Evolutionary conservation across 2,329 filamentous ascomycete species (phyloP).

Genomic region (Fusarium sp.): DNA sequence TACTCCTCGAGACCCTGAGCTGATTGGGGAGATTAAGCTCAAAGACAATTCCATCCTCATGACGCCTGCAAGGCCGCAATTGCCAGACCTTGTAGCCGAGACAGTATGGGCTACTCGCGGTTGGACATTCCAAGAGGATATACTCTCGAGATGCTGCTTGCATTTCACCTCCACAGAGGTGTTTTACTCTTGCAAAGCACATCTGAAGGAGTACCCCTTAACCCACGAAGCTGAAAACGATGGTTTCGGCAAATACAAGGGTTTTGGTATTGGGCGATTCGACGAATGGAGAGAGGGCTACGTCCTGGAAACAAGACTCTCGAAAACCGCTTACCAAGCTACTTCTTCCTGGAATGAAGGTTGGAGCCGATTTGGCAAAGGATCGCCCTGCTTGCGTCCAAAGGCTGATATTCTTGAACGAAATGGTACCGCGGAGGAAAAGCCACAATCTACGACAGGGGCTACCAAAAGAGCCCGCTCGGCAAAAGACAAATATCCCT

Average conservation of each 20-base stretch:
- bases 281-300: background rate
- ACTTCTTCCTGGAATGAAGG: background rate
- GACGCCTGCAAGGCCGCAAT: background rate
- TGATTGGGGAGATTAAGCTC: background rate
- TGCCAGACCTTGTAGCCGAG: background rate
- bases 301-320: background rate
- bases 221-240: background rate
- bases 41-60: background rate
- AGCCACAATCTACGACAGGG: accelerated
- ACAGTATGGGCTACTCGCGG: background rate
- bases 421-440: background rate
- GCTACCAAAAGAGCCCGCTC: background rate
- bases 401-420: accelerated
- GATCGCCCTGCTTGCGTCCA: background rate
- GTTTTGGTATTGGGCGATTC: background rate
- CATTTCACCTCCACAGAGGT: background rate
- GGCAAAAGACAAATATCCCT: background rate
- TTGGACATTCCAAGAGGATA: background rate
- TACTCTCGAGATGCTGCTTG: background rate
- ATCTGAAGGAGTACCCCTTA: background rate
- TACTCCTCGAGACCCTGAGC: background rate
- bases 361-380: background rate
- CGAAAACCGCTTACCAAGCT: background rate
- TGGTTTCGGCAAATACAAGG: background rate
- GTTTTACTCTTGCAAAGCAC: background rate